Evolutionary conservation across 2,329 filamentous ascomycete genomes (phyloP), one percentile per base, ranked within the genome.

Genomic region (Aspergillus proliferans): DNA sequence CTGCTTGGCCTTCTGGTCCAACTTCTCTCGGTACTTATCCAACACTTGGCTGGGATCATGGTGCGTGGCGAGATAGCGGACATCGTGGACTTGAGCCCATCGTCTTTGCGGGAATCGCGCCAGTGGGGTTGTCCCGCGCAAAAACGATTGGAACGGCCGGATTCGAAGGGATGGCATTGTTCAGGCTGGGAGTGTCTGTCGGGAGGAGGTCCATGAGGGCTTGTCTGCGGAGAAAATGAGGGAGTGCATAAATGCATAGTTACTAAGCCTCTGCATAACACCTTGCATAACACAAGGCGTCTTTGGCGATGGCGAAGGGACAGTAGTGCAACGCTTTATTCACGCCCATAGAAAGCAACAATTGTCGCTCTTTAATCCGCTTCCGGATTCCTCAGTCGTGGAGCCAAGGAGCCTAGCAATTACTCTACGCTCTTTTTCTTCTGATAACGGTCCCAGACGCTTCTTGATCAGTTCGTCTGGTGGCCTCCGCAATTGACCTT

Each of bases 1-100:
- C 71, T 85, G 73, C 65, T 83, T 82, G 9, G 89, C 92, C 71
- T 95, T 96, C 56, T 79, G 75, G 57, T 87, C 80, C 54, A 98
- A 84, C 75, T 95, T 95, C 49, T 85, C 80, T 59, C 82, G 82
- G 75, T 98, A 98, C 70, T 88, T 94, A 56, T 95, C 89, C 55
- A 88, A 67, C 36, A 96, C 76, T 59, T 79, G 78, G 21, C 64
- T 68, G 43, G 84, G 78, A 49, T 82, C 75, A 50, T 82, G 81
- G 53, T 90, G 87, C 14, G 89, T 93, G 52, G 86, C 86, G 42
- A 95, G 80, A 76, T 92, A 95, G 56, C 91, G 88, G 43, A 95
- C 84, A 70, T 96, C 88, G 69, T 94, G 88, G 26, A 96, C 90
- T 62, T 88, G 88, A 2, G 92, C 92, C 86, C 88, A 94, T 66